phyloP scores from a whole-genome alignment of 345 rosid species.

The Draba incana region DNA sequence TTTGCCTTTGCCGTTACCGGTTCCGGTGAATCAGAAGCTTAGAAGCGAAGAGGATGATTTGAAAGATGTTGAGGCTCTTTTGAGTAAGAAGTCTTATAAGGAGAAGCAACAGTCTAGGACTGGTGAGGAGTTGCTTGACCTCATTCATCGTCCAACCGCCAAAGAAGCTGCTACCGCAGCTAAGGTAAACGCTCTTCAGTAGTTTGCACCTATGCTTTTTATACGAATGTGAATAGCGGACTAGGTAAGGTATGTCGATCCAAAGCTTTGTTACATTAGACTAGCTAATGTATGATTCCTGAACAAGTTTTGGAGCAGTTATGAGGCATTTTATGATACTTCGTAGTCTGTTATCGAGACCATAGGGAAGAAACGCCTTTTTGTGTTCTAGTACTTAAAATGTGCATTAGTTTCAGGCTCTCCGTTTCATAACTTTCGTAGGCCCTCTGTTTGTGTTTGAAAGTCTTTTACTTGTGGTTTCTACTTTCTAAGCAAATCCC shows the following conservation, averaged over 20 bases:
- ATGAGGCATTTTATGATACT: conserved; percentile 8
- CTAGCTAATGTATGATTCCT: not conserved
- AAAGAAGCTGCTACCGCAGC: conserved; percentile 94
- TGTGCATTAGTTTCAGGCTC: not conserved
- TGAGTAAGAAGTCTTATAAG: conserved; percentile 83
- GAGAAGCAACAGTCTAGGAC: conserved; percentile 90
- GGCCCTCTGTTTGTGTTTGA: not conserved
- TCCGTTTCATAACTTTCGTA: not conserved
- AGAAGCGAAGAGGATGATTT: conserved; percentile 85
- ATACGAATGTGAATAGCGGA: not conserved
- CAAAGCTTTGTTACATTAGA: conserved; percentile 3
- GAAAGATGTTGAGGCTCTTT: conserved; percentile 86
- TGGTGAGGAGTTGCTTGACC: conserved; percentile 89
- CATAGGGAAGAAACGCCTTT: not conserved
- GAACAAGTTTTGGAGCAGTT: not conserved
- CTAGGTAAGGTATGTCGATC: conserved; percentile 2
- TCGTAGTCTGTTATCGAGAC: not conserved
- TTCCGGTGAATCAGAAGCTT: conserved; percentile 58
- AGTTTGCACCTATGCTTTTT: conserved; percentile 12
- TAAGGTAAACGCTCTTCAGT: conserved; percentile 54
- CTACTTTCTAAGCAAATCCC: conserved; percentile 15
- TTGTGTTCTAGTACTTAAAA: not conserved
- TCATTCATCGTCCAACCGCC: conserved; percentile 92
- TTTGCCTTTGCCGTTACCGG: conserved; percentile 45
- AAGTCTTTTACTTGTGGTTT: conserved; percentile 11